phyloP scores from a whole-genome alignment of 1,139 yeast genomes.

The Sugiyamaella sp. region DNA sequence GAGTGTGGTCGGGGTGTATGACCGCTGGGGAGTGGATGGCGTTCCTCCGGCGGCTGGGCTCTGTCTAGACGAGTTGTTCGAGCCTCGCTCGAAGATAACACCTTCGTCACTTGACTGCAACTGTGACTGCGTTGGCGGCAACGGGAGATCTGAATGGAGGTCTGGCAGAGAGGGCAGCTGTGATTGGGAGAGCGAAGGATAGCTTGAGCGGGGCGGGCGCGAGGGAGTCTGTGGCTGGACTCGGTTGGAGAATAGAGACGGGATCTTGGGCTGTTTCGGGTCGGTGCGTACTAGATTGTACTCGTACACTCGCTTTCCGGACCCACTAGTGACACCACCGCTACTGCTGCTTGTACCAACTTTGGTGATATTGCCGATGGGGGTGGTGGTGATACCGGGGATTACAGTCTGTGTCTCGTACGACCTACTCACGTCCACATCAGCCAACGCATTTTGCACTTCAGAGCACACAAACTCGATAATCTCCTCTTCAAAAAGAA shows the following conservation, averaged over 20 bases:
- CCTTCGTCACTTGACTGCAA: background rate
- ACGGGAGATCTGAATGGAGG: background rate
- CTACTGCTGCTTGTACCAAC: background rate
- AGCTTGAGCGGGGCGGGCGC: background rate
- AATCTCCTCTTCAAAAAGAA: conserved; percentile 84
- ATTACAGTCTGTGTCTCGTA: conserved; percentile 67
- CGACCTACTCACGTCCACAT: conserved; percentile 69
- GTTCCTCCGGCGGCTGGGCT: conserved; percentile 5
- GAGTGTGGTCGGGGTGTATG: conserved; percentile 28
- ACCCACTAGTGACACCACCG: background rate
- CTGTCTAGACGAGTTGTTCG: conserved; percentile 4
- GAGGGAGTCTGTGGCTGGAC: background rate
- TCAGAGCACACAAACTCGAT: conserved; percentile 58
- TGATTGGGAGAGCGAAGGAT: background rate
- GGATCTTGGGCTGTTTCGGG: conserved; percentile 62
- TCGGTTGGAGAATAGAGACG: conserved; percentile 44
- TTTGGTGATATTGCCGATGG: background rate
- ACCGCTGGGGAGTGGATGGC: conserved; percentile 1
- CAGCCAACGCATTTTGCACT: conserved; percentile 55
- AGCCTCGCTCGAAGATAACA: background rate
- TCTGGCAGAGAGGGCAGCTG: background rate
- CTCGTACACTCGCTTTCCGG: conserved; percentile 38
- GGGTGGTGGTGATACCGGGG: conserved; percentile 31
- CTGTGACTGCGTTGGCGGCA: background rate
- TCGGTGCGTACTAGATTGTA: conserved; percentile 61